These are phyloP conservation scores for Dioszegia aurantiaca DNA, from an alignment of 768 basidiomycete genomes.

Conservation along the genomic window DNA sequence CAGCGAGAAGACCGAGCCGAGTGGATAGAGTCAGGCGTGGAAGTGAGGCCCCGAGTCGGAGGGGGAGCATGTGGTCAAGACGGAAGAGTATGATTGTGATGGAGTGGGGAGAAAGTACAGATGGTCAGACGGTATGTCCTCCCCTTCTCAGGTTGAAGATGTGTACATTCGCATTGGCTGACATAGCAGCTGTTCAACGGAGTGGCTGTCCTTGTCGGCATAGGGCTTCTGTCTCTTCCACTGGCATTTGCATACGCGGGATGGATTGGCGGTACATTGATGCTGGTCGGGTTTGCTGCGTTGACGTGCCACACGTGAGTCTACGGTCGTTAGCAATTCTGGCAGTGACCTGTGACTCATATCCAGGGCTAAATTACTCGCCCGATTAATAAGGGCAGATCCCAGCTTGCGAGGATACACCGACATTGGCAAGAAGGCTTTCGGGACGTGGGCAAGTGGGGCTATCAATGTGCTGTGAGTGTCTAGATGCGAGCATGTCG, in stretches of 20 bases:
- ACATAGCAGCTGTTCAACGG: constrained; percentile 76
- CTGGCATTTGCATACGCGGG: constrained; percentile 88
- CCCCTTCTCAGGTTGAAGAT: neutral
- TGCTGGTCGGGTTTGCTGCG: constrained; percentile 73
- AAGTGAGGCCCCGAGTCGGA: neutral
- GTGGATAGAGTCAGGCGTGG: neutral
- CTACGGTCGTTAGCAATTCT: neutral
- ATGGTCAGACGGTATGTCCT: constrained; percentile 44
- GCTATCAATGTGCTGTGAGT: constrained; percentile 46
- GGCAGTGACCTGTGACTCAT: neutral
- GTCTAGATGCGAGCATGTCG: constrained; percentile 55
- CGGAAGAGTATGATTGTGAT: constrained; percentile 13
- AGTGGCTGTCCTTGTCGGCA: constrained; percentile 77
- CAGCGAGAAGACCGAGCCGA: constrained; percentile 1
- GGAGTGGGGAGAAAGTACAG: constrained; percentile 39
- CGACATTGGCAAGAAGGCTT: constrained; percentile 84
- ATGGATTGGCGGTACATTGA: constrained; percentile 72
- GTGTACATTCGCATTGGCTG: too few species aligned
- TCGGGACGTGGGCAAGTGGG: constrained; percentile 68
- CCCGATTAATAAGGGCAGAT: constrained; percentile 69
- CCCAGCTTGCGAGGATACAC: constrained; percentile 73
- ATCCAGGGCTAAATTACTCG: constrained; percentile 80
- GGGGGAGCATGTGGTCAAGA: constrained; percentile 8
- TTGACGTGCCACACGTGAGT: constrained; percentile 86
- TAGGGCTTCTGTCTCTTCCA: constrained; percentile 85